These are phyloP conservation scores for Stentor coeruleus DNA, from an alignment of 73 alveolate species.

Conservation along the genomic window DNA sequence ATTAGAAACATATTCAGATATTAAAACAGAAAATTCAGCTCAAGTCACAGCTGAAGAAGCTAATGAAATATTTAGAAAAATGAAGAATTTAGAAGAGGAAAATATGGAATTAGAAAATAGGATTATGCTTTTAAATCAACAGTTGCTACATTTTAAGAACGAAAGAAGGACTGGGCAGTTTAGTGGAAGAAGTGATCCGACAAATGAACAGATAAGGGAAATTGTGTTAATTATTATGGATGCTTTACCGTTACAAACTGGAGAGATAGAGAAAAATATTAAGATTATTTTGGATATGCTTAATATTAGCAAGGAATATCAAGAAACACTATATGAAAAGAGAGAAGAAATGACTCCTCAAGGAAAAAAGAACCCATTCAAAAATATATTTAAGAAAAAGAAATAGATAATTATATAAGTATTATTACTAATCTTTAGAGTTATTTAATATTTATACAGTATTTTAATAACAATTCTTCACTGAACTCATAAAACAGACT, in stretches of 20 bases:
- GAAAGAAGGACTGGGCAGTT: background rate
- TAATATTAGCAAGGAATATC: background rate
- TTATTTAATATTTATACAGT: no score
- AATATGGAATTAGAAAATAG: background rate
- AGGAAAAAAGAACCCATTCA: no score
- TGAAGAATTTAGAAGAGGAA: background rate
- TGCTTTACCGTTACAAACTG: background rate
- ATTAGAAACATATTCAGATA: no score
- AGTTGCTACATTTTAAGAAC: background rate
- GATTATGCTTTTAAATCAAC: background rate
- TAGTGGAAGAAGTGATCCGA: no score
- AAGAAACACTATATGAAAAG: background rate
- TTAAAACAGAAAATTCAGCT: background rate
- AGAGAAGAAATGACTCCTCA: no score
- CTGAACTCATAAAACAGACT: no score
- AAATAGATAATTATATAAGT: no score
- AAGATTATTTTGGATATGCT: background rate
- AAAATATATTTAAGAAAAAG: no score
- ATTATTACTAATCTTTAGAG: no score
- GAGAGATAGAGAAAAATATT: background rate
- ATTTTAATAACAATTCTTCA: no score
- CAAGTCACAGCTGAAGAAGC: constrained; percentile 1
- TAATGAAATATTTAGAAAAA: background rate
- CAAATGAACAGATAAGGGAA: background rate
- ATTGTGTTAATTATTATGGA: background rate